These are phyloP conservation scores for Violaceomyces palustris DNA, from an alignment of 1,284 basidiomycete genomes.

Conservation along the genomic window DNA sequence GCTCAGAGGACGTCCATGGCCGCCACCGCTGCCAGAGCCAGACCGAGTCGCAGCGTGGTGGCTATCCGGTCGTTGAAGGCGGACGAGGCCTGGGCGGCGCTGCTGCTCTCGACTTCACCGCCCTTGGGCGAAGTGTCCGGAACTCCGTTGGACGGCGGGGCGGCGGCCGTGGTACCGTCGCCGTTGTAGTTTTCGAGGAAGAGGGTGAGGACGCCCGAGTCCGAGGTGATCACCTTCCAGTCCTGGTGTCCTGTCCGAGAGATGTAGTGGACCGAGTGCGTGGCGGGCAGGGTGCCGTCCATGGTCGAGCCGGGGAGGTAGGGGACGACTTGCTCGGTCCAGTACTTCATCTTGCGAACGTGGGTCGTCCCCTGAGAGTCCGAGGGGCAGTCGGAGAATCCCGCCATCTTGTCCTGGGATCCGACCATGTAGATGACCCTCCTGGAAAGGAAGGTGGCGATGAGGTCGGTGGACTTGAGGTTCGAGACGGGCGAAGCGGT, in stretches of 20 bases:
- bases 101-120: too few species aligned
- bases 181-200: conserved; percentile 35
- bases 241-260: conserved; percentile 29
- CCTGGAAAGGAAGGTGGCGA: conserved; percentile 18
- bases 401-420: conserved; percentile 14
- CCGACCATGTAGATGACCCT: conserved; percentile 42
- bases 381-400: conserved; percentile 27
- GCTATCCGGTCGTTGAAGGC: too few species aligned
- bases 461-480: conserved; percentile 5
- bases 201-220: conserved; percentile 34
- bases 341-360: conserved; percentile 39
- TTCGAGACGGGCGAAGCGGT: neutral
- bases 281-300: conserved; percentile 20
- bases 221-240: conserved; percentile 27
- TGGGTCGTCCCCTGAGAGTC: conserved; percentile 36
- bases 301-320: conserved; percentile 21
- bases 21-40: too few species aligned
- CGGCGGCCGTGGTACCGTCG: conserved; percentile 11
- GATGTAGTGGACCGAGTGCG: conserved; percentile 18
- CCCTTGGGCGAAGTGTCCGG: too few species aligned
- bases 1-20: too few species aligned
- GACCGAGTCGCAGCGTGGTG: too few species aligned
- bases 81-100: too few species aligned
- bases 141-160: conserved; percentile 13
- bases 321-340: conserved; percentile 33